Evolutionary conservation across 305 asterid genomes (phyloP).

Genomic region (Fraxinus angustifolia): DNA sequence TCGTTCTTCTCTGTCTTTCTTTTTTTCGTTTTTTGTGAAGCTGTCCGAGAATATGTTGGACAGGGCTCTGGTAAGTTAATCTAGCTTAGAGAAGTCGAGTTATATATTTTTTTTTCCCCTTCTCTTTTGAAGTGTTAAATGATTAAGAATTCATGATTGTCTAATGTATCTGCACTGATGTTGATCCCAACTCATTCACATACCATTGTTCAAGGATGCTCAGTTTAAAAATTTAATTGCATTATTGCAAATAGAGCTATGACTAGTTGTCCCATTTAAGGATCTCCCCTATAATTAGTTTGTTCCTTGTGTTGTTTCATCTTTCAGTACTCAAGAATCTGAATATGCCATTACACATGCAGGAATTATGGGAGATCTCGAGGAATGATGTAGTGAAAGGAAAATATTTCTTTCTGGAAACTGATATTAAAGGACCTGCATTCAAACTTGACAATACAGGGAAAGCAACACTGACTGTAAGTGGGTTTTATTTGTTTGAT

Average conservation of each 20-base stretch:
- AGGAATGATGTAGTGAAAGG: constrained; percentile 64
- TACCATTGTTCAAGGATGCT: not conserved
- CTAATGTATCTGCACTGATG: not conserved
- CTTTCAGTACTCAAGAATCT: not conserved
- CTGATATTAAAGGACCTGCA: constrained; percentile 84
- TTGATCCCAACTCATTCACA: not conserved
- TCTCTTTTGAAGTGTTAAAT: not conserved
- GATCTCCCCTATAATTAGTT: not conserved
- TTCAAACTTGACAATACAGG: constrained; percentile 89
- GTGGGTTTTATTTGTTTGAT: constrained; percentile 26
- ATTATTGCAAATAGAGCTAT: not conserved
- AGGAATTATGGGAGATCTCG: constrained; percentile 75
- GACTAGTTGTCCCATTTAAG: not conserved
- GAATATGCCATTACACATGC: constrained; percentile 22
- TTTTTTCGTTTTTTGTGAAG: constrained; percentile 43
- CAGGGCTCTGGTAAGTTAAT: constrained; percentile 71
- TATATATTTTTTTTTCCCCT: not conserved
- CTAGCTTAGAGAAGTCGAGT: constrained; percentile 16
- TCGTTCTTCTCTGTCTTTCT: constrained; percentile 16
- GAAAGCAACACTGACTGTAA: constrained; percentile 77
- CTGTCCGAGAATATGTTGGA: constrained; percentile 73
- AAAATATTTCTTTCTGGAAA: constrained; percentile 75
- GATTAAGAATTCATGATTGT: not conserved
- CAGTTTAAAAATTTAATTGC: not conserved
- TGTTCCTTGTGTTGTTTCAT: constrained; percentile 11